A percentile compares a stretch with the other conserved stretches of the same genome.
phyloP scores from a whole-genome alignment of 1,284 basidiomycete genomes.

The Ceratorhiza oryzae-sativae region DNA sequence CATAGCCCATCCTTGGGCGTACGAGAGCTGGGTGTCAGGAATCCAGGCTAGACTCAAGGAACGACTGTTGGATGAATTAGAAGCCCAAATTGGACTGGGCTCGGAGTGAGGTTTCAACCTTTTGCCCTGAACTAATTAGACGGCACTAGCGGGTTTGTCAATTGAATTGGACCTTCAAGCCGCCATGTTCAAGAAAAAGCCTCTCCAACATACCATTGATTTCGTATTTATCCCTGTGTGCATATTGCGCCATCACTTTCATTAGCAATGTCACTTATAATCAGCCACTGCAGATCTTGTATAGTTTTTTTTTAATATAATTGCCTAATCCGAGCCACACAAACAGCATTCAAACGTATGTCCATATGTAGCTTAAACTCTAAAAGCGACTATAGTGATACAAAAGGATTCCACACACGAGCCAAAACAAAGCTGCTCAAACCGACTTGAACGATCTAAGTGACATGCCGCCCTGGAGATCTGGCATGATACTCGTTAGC shows the following conservation, averaged over 20 bases:
- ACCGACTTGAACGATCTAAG: not conserved
- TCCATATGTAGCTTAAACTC: too few relatives aligned
- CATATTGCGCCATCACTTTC: not conserved
- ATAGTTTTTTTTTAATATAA: too few relatives aligned
- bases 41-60: not conserved
- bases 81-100: not conserved
- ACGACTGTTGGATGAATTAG: not conserved
- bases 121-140: not conserved
- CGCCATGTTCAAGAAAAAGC: too few relatives aligned
- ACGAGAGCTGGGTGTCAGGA: constrained; percentile 4
- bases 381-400: not conserved
- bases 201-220: too few relatives aligned
- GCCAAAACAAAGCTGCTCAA: too few relatives aligned
- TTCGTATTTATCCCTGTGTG: not conserved
- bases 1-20: not conserved
- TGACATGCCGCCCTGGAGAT: not conserved
- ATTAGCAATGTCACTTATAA: too few relatives aligned
- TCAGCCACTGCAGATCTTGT: too few relatives aligned
- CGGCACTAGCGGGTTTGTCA: too few relatives aligned
- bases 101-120: not conserved
- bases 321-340: too few relatives aligned
- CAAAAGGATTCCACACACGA: too few relatives aligned
- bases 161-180: too few relatives aligned
- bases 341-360: too few relatives aligned
- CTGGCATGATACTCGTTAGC: not conserved